phyloP scores from a whole-genome alignment of 2,329 filamentous ascomycete species.

The Epichloe baconii region DNA sequence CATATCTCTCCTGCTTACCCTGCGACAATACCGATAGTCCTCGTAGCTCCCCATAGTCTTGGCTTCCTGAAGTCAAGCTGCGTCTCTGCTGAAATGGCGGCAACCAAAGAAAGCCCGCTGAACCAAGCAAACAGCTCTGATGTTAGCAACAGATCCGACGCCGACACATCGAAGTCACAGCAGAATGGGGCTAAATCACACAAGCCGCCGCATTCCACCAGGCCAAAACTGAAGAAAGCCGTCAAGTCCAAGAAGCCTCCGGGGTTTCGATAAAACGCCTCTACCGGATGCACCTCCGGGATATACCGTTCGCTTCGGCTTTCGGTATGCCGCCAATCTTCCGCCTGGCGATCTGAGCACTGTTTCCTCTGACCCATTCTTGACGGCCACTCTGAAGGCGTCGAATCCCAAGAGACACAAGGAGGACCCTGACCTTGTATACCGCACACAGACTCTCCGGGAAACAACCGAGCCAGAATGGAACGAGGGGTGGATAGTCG shows the following conservation, averaged over 20 bases:
- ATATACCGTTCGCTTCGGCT: conserved; percentile 74
- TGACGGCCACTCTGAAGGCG: conserved; percentile 63
- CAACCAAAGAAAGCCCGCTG: not conserved
- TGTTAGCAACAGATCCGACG: not conserved
- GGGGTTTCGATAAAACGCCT: conserved; percentile 70
- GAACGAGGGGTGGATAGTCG: conserved; percentile 78
- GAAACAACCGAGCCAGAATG: conserved; percentile 63
- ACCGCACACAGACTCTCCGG: conserved; percentile 65
- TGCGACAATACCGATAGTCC: not conserved
- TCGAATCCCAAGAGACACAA: conserved; percentile 65
- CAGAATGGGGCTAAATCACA: not conserved
- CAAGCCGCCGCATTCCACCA: not conserved
- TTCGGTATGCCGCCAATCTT: conserved; percentile 69
- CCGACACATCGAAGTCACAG: not conserved
- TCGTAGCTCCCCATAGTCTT: not conserved
- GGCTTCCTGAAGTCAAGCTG: not conserved
- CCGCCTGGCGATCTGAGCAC: conserved; percentile 69
- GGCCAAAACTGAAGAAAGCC: conserved; percentile 12
- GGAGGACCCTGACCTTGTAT: conserved; percentile 63
- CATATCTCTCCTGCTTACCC: not conserved
- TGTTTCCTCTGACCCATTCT: conserved; percentile 71
- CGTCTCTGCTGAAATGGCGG: not conserved
- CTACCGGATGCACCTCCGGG: conserved; percentile 62
- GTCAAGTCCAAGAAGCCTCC: conserved; percentile 35
- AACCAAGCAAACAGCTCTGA: not conserved